Evolutionary conservation across 495 filamentous ascomycete genomes (phyloP), one percentile per base, ranked within the genome.

Genomic region (Rhypophila decipiens): DNA sequence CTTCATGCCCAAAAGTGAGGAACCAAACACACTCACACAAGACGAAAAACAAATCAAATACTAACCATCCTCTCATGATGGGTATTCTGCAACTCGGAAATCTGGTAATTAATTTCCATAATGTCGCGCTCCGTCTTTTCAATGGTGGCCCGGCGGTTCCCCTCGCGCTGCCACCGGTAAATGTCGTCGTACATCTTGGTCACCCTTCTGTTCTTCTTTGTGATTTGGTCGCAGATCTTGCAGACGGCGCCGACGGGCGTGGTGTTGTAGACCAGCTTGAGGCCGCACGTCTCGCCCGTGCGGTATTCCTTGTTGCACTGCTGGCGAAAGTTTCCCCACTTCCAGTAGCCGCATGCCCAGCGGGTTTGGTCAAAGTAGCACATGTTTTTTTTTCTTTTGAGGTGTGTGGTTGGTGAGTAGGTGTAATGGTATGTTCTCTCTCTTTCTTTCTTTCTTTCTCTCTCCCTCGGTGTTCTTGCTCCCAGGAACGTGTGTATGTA

Each of bases 291-390:
- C 77, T 98, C 93, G 62, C 93, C 93, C 41, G 85, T 96, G 57
- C 94, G 88, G 73, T 97, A 96, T 60, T 98, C 93, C 69, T 85
- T 86, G 65, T 86, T 83, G 80, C 94, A 98, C 55, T 96, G 93
- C 67, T 90, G 79, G 52, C 87, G 83, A 77, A 97, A 96, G 67
- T 83, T 83, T 56, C 87, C 87, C 93, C 94, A 98, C 68, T 90
- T 91, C 82, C 83, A 96, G 76, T 93, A 91, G 59, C 84, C 84
- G 71, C 93, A 98, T 34, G 42, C 53, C 71, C 76, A 85, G 24
- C 71, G 68, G 49, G 73, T 74, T 53, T 79, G 76, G 50, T 83
- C 80, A 64, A 75, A 83, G 68, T 77, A 83, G 71, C 80, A 83
- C 80, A 84, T 83, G n/a, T 46, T 43, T 42, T 17, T 15, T 27